Conservation (phyloP, 139 green algal genomes). For the Ettlia oleoabundans region DNA sequence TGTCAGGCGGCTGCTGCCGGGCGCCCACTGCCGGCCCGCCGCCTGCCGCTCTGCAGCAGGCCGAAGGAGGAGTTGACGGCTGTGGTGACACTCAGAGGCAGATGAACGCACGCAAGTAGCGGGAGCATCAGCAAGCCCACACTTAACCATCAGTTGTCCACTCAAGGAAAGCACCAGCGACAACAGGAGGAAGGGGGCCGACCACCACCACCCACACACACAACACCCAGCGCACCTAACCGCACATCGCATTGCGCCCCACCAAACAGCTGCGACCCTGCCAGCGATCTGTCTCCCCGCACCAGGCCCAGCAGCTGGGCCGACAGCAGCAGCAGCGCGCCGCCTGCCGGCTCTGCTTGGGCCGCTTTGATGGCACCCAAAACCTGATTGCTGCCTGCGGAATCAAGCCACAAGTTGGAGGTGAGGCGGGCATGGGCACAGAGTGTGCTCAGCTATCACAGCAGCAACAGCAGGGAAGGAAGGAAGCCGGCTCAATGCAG, state of each 20-base stretch:
- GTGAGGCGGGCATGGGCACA: not conserved
- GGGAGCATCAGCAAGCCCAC: not conserved
- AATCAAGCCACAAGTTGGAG: too few relatives aligned
- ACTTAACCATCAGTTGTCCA: not conserved
- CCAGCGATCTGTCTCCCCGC: not conserved
- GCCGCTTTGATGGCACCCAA: not conserved
- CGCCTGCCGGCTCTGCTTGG: not conserved
- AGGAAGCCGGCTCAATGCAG: too few relatives aligned
- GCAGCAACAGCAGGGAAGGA: too few relatives aligned
- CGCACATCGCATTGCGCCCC: not conserved
- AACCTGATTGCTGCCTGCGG: not conserved
- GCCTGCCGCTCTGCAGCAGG: not conserved
- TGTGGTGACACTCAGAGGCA: not conserved
- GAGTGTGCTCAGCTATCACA: not conserved
- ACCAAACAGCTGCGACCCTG: not conserved
- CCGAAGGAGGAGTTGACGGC: not conserved
- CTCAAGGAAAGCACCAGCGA: not conserved
- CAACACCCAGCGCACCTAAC: not conserved
- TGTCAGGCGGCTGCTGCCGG: not conserved
- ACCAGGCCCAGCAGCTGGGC: slow-evolving; percentile 23
- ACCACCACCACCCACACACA: too few relatives aligned
- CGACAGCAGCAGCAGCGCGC: slow-evolving; percentile 16
- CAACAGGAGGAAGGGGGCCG: too few relatives aligned
- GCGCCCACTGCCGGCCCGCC: too few relatives aligned
- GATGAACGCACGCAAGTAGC: not conserved